Conservation (phyloP, 2,329 filamentous ascomycete genomes). For the Curvularia verruculosa region DNA sequence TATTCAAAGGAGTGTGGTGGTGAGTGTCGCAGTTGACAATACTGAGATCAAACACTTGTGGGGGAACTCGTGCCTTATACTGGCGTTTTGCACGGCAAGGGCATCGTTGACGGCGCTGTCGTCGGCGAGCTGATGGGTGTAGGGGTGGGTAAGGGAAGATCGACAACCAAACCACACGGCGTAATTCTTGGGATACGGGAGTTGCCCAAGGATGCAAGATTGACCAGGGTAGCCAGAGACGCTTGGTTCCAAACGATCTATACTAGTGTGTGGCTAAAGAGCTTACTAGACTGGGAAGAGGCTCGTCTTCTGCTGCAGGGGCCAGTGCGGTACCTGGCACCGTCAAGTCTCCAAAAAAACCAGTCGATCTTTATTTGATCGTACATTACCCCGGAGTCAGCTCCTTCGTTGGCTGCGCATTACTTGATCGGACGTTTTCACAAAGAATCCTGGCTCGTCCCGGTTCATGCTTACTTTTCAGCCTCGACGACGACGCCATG, state of each 20-base stretch:
- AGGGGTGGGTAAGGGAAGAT: conserved; percentile 4
- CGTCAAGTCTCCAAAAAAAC: neutral
- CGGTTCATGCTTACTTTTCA: conserved; percentile 4
- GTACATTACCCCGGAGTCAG: conserved; percentile 8
- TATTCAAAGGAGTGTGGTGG: conserved; percentile 11
- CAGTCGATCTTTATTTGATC: conserved; percentile 10
- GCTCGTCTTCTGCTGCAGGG: neutral
- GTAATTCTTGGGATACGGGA: conserved; percentile 11
- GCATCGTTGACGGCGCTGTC: neutral
- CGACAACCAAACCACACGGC: conserved; percentile 1
- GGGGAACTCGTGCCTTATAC: conserved; percentile 9
- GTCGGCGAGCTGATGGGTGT: conserved; percentile 4
- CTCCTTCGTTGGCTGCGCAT: neutral
- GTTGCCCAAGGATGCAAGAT: conserved; percentile 9
- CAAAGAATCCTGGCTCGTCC: conserved; percentile 1
- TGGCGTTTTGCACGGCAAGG: neutral
- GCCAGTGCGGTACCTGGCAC: conserved; percentile 11
- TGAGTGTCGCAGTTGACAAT: conserved; percentile 6
- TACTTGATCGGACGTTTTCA: conserved; percentile 6
- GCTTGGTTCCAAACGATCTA: conserved; percentile 8
- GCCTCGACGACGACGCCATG: neutral
- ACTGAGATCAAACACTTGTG: neutral
- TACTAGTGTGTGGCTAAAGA: conserved; percentile 2
- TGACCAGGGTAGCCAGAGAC: conserved; percentile 2
- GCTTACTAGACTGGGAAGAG: conserved; percentile 5